These are phyloP conservation scores for Populus hybrid DNA, from an alignment of 441 rosid species.

Conservation along the genomic window DNA sequence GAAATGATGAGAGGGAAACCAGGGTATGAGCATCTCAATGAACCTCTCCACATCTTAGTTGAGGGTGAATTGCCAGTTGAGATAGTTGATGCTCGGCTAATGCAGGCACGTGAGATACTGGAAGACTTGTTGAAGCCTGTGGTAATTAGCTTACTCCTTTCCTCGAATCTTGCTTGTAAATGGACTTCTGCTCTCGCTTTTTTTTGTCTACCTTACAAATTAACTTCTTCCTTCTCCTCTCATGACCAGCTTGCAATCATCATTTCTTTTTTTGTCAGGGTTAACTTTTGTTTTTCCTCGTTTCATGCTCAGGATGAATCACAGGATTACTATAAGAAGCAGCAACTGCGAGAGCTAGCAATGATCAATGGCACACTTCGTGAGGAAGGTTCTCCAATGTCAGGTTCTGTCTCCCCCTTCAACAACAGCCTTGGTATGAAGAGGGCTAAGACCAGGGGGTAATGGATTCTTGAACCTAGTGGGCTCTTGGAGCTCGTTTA, in stretches of 20 bases:
- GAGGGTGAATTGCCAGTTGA: slow-evolving; percentile 96
- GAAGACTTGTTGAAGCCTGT: slow-evolving; percentile 89
- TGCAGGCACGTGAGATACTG: slow-evolving; percentile 96
- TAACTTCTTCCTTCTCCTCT: background rate
- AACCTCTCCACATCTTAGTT: slow-evolving; percentile 89
- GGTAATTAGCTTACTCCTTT: slow-evolving; percentile 39
- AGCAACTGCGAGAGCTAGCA: slow-evolving; percentile 91
- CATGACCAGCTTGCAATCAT: background rate
- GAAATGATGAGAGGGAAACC: slow-evolving; percentile 97
- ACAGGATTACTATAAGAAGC: slow-evolving; percentile 94
- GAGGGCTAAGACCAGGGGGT: slow-evolving; percentile 92
- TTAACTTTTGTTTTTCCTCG: background rate
- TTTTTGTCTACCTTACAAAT: background rate
- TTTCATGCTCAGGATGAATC: slow-evolving; percentile 67
- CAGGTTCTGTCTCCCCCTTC: slow-evolving; percentile 92
- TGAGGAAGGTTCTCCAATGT: slow-evolving; percentile 95
- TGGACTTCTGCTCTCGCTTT: background rate
- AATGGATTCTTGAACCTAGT: slow-evolving; percentile 17
- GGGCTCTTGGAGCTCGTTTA: slow-evolving; percentile 38
- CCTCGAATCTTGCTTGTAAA: background rate
- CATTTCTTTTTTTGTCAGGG: background rate
- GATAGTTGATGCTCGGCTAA: slow-evolving; percentile 80
- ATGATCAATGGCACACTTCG: slow-evolving; percentile 88
- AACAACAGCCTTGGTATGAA: slow-evolving; percentile 94
- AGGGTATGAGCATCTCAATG: slow-evolving; percentile 96